phyloP scores from a whole-genome alignment of 306 rosid species.

The Vicia sativa region DNA sequence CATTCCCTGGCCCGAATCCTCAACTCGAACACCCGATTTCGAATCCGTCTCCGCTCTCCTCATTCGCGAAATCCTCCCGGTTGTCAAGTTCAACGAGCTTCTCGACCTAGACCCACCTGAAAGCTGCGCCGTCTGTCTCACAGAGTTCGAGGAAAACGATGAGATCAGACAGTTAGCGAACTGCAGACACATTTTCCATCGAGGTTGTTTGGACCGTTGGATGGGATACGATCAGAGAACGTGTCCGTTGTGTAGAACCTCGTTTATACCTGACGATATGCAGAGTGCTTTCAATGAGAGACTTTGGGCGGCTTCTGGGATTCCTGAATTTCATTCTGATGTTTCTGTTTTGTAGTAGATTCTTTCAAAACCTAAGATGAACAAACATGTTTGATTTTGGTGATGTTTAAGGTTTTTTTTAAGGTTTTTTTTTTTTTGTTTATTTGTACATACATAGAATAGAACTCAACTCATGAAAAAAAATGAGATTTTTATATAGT shows the following conservation, averaged over 20 bases:
- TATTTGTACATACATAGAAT: conserved; percentile 29
- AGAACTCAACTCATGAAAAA: neutral
- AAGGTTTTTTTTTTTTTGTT: neutral
- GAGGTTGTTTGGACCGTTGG: conserved; percentile 91
- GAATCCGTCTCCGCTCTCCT: conserved; percentile 59
- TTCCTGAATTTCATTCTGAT: conserved; percentile 65
- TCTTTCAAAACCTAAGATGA: neutral
- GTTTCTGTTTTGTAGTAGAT: conserved; percentile 38
- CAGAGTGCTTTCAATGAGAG: conserved; percentile 55
- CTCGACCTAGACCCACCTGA: conserved; percentile 74
- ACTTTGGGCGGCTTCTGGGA: conserved; percentile 74
- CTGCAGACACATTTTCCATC: conserved; percentile 80
- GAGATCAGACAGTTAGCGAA: conserved; percentile 78
- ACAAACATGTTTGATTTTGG: neutral
- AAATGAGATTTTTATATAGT: conserved; percentile 21
- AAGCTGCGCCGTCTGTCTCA: conserved; percentile 80
- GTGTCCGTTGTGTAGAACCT: conserved; percentile 80
- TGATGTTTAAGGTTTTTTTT: neutral
- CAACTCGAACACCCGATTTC: conserved; percentile 49
- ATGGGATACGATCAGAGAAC: conserved; percentile 83
- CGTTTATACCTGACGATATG: conserved; percentile 62
- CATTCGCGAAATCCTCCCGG: conserved; percentile 68
- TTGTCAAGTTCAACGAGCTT: conserved; percentile 68
- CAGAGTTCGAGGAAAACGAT: conserved; percentile 66
- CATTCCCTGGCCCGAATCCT: conserved; percentile 46